Percentiles rank a stretch among this genome's conserved stretches.
Evolutionary conservation across 768 basidiomycete species (phyloP).

Genomic region (Russula olivacea): DNA sequence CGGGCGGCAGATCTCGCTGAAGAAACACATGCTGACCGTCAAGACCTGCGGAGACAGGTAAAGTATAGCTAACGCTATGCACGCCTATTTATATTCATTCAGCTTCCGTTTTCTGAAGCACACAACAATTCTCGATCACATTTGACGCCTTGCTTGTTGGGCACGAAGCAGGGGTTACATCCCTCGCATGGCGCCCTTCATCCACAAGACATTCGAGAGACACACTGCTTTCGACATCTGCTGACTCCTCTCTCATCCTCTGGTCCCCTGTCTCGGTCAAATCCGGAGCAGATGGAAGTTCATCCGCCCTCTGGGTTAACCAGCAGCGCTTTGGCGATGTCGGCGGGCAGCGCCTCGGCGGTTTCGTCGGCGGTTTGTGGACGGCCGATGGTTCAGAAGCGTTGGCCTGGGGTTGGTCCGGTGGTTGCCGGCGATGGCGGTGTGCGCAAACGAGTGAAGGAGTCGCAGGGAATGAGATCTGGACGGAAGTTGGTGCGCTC

Average conservation of each 20-base stretch:
- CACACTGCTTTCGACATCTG: conserved; percentile 84
- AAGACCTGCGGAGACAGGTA: conserved; percentile 43
- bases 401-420: conserved; percentile 89
- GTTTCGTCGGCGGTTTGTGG: conserved; percentile 92
- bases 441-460: conserved; percentile 30
- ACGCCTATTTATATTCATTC: conserved; percentile 4
- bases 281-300: conserved; percentile 34
- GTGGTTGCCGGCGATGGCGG: conserved; percentile 88
- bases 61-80: not conserved
- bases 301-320: conserved; percentile 82
- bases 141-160: conserved; percentile 93
- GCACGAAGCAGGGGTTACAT: conserved; percentile 92
- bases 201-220: conserved; percentile 29
- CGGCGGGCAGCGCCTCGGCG: conserved; percentile 84
- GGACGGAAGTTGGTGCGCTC: conserved; percentile 75
- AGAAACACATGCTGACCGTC: conserved; percentile 71
- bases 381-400: conserved; percentile 53
- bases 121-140: conserved; percentile 64
- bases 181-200: conserved; percentile 72
- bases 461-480: conserved; percentile 38
- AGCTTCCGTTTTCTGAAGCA: conserved; percentile 28
- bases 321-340: conserved; percentile 90
- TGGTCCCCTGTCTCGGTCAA: conserved; percentile 74
- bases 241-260: conserved; percentile 91
- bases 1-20: conserved; percentile 81